phyloP scores from a whole-genome alignment of 495 filamentous ascomycete genomes.

The Penicillium egyptiacum region DNA sequence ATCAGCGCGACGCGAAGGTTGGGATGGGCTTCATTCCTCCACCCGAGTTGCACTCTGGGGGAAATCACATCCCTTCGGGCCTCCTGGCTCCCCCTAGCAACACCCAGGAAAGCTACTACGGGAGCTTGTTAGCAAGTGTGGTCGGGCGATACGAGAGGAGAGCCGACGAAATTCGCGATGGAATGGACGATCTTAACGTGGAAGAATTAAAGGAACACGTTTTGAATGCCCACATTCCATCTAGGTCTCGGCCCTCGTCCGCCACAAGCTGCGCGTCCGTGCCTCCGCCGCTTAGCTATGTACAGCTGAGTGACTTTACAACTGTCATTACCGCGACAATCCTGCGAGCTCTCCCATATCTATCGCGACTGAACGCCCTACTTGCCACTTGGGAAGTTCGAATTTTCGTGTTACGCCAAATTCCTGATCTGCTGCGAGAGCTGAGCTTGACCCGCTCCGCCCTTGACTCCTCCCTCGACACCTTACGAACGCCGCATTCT shows the following conservation, averaged over 20 bases:
- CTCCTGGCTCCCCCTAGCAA: constrained; percentile 5
- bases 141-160: constrained; percentile 69
- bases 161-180: constrained; percentile 73
- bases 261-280: constrained; percentile 52
- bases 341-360: constrained; percentile 76
- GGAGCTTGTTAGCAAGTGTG: constrained; percentile 61
- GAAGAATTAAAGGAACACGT: constrained; percentile 91
- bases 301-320: constrained; percentile 77
- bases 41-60: constrained; percentile 6
- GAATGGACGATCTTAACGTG: constrained; percentile 76
- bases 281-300: constrained; percentile 55
- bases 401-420: constrained; percentile 66
- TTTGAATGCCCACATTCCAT: constrained; percentile 69
- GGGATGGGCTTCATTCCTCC: constrained; percentile 60
- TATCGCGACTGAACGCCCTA: constrained; percentile 68
- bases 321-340: constrained; percentile 86
- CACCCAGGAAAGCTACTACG: constrained; percentile 57
- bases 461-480: constrained; percentile 61
- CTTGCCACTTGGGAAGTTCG: constrained; percentile 76
- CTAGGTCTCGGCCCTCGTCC: constrained; percentile 54
- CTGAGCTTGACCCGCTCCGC: constrained; percentile 63
- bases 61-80: neutral
- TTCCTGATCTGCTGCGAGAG: constrained; percentile 66
- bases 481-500: constrained; percentile 44
- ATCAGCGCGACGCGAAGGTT: constrained; percentile 31